These are phyloP conservation scores for Colletotrichum sojae DNA, from an alignment of 2,329 filamentous ascomycete genomes.

Conservation along the genomic window DNA sequence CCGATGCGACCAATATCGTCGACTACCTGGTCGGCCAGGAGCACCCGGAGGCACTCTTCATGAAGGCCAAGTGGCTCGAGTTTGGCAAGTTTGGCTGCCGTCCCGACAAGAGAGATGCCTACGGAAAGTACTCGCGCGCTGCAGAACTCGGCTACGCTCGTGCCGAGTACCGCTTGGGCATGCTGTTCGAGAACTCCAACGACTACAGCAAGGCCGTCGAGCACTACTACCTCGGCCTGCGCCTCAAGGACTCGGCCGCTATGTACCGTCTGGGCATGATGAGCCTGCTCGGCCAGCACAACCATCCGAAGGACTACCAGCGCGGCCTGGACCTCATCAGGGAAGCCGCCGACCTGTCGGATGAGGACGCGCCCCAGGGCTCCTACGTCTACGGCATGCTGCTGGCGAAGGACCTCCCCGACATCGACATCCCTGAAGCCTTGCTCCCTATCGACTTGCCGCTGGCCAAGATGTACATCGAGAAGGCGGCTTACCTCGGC, in stretches of 20 bases:
- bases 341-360: slow-evolving; percentile 85
- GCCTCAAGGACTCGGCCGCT: slow-evolving; percentile 87
- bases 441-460: slow-evolving; percentile 80
- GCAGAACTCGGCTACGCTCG: slow-evolving; percentile 88
- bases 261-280: slow-evolving; percentile 95
- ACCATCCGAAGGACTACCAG: slow-evolving; percentile 85
- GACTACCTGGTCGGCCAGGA: slow-evolving; percentile 90
- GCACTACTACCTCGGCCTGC: slow-evolving; percentile 88
- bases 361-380: slow-evolving; percentile 97
- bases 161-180: slow-evolving; percentile 96
- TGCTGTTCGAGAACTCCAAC: slow-evolving; percentile 97
- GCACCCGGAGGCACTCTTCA: slow-evolving; percentile 94
- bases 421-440: slow-evolving; percentile 82
- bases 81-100: slow-evolving; percentile 96
- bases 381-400: slow-evolving; percentile 98
- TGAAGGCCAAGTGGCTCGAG: slow-evolving; percentile 96
- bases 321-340: slow-evolving; percentile 86
- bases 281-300: slow-evolving; percentile 93
- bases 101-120: slow-evolving; percentile 95
- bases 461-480: slow-evolving; percentile 87
- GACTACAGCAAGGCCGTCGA: slow-evolving; percentile 91
- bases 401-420: slow-evolving; percentile 89
- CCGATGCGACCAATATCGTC: slow-evolving; percentile 93
- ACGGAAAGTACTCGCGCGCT: slow-evolving; percentile 87
- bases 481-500: slow-evolving; percentile 95